These are phyloP conservation scores for Ustilago tritici DNA, from an alignment of 1,284 basidiomycete genomes.

Conservation along the genomic window DNA sequence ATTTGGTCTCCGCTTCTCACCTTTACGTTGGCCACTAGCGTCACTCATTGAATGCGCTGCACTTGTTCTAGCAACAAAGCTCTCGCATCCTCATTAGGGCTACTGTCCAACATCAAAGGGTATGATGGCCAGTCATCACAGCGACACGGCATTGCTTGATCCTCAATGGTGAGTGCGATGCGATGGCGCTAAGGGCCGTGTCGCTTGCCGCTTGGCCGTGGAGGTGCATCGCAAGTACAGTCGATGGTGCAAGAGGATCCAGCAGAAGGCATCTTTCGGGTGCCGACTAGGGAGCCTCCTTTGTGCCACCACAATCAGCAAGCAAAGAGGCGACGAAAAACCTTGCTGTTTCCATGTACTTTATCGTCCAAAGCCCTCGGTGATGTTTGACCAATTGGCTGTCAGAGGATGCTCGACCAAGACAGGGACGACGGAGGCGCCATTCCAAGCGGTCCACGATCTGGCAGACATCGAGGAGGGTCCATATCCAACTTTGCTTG, in stretches of 20 bases:
- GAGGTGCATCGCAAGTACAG: not conserved
- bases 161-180: not conserved
- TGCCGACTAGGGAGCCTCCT: not conserved
- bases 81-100: not conserved
- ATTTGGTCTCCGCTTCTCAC: not conserved
- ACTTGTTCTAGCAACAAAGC: not conserved
- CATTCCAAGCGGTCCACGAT: not conserved
- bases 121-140: not conserved
- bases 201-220: not conserved
- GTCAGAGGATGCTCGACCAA: not conserved
- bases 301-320: not conserved
- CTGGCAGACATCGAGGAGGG: not conserved
- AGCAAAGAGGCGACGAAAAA: not conserved
- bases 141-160: not conserved
- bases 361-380: not conserved
- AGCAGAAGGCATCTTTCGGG: not conserved
- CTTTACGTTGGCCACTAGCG: not conserved
- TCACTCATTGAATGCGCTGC: conserved; percentile 1
- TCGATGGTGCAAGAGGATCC: not conserved
- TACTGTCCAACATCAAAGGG: not conserved
- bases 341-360: not conserved
- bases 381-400: not conserved
- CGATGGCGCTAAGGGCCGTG: not conserved
- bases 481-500: not conserved
- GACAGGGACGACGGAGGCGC: not conserved